phyloP scores from a whole-genome alignment of 371 early-diverging fungal species.

The Apophysomyces variabilis region DNA sequence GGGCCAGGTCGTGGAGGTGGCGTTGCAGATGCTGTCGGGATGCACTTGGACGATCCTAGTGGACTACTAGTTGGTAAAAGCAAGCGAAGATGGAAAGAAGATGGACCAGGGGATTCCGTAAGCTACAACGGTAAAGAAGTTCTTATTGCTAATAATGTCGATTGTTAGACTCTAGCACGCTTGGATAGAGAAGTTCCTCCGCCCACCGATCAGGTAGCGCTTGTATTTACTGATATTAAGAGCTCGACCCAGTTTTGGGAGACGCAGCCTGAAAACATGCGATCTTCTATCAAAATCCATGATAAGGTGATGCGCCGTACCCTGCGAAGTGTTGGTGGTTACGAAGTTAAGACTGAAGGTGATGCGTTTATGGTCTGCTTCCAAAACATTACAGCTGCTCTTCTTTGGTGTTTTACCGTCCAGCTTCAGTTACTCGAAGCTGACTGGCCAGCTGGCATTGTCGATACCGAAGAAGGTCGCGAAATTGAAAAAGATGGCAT shows the following conservation, averaged over 20 bases:
- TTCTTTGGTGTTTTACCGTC: constrained; percentile 91
- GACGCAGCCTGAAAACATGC: constrained; percentile 86
- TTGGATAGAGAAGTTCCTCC: constrained; percentile 82
- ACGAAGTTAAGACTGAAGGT: constrained; percentile 98
- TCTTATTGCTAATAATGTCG: neutral
- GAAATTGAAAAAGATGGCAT: constrained; percentile 67
- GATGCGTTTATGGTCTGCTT: constrained; percentile 97
- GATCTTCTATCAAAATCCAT: constrained; percentile 88
- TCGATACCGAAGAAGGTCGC: constrained; percentile 80
- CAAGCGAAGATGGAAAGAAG: constrained; percentile 52
- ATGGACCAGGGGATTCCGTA: constrained; percentile 62
- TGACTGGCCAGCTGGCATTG: constrained; percentile 93
- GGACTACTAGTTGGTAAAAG: constrained; percentile 40
- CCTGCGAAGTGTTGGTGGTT: constrained; percentile 86
- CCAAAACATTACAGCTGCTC: constrained; percentile 82
- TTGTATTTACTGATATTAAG: constrained; percentile 97
- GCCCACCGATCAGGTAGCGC: constrained; percentile 85
- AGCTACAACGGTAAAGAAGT: constrained; percentile 10
- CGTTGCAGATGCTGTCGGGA: constrained; percentile 25
- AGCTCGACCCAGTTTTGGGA: constrained; percentile 96
- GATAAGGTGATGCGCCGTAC: constrained; percentile 86
- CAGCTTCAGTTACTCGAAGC: constrained; percentile 83
- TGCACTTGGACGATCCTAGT: constrained; percentile 33
- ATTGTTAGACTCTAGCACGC: constrained; percentile 59
- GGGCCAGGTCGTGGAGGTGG: constrained; percentile 30